Evolutionary conservation across 495 filamentous ascomycete species (phyloP).

Genomic region (Jackrogersella minutella): DNA sequence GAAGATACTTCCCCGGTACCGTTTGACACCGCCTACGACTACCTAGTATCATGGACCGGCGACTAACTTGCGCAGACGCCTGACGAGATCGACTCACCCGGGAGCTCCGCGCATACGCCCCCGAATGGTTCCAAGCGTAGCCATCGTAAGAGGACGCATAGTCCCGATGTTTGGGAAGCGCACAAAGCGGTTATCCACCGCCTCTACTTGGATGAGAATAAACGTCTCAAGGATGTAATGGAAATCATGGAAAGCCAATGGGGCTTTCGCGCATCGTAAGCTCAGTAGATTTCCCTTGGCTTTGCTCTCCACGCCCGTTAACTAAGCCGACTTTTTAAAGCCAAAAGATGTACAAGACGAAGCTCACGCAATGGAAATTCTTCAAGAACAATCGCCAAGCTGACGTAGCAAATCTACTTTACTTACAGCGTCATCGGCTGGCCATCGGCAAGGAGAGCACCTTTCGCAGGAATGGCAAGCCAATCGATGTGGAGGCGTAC

Average conservation of each 20-base stretch:
- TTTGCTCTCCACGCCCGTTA: conserved; percentile 10
- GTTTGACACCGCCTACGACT: conserved; percentile 1
- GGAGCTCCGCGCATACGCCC: conserved; percentile 19
- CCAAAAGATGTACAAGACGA: conserved; percentile 54
- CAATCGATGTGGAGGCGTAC: conserved; percentile 47
- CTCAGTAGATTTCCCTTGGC: conserved; percentile 15
- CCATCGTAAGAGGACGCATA: conserved; percentile 41
- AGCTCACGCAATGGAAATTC: conserved; percentile 51
- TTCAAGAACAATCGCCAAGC: conserved; percentile 51
- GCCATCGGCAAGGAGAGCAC: conserved; percentile 49
- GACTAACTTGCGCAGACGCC: conserved; percentile 17
- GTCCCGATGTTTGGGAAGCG: conserved; percentile 43
- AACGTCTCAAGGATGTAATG: conserved; percentile 69
- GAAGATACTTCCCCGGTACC: conserved; percentile 20
- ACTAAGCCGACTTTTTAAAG: conserved; percentile 37
- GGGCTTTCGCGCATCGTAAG: conserved; percentile 47
- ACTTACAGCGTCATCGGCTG: conserved; percentile 46
- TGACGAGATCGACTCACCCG: conserved; percentile 18
- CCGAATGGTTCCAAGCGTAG: conserved; percentile 18
- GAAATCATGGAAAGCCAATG: conserved; percentile 93
- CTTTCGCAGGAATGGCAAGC: conserved; percentile 48
- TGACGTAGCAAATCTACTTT: conserved; percentile 48
- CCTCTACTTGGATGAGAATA: conserved; percentile 44
- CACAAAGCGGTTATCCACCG: conserved; percentile 43
- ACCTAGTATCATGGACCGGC: conserved; percentile 7